Base-by-base conservation (phyloP, 2,329 filamentous ascomycete species). In the Bipolaris oryzae region DNA sequence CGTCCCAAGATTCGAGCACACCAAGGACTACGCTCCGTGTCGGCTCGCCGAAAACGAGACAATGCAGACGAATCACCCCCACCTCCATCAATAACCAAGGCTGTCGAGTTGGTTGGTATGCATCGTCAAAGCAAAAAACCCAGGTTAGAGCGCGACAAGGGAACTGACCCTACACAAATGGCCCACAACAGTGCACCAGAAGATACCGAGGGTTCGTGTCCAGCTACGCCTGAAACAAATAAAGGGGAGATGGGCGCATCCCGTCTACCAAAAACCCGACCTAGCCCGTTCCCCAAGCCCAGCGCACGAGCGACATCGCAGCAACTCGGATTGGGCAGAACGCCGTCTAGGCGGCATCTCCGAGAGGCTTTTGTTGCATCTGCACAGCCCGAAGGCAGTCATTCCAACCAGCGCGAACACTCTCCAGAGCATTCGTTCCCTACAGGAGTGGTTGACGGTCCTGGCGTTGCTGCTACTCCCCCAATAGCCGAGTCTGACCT, bases 401-500 rank as follows among this genome's bases (percentile, higher is more conserved):
- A 58, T 3, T 60, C 57, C 25, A 53, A 50, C 25, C 60, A 57
- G 13, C 61, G 62, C 11, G 62, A 62, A 21, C 58, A 50, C 3
- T 64, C 59, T 10, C 53, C 62, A 6, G 66, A 68, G 11, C 67
- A 62, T 9, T 55, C 66, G 2, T 73, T 72, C 25, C 52, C 67
- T 25, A 66, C 67, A 21, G 64, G 67, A 15, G 62, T 73, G 7
- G 31, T 74, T 21, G 73, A 75, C 44, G 72, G 68, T 3, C 70
- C 73, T 20, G 87, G 85, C 10, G 79, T 85, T 33, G 89, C 89
- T 67, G 88, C 90, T 49, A 92, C 90, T 9, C 90, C 90, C 28
- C 90, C 90, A 6, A 86, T 92, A 62, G 89, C 86, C 7, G 90
- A 92, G 61, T 85, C 87, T 20, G 89, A 92, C 58, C 76, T 86